These are phyloP conservation scores for Paecilomyces variotii DNA, from an alignment of 2,329 filamentous ascomycete genomes.

Conservation along the genomic window DNA sequence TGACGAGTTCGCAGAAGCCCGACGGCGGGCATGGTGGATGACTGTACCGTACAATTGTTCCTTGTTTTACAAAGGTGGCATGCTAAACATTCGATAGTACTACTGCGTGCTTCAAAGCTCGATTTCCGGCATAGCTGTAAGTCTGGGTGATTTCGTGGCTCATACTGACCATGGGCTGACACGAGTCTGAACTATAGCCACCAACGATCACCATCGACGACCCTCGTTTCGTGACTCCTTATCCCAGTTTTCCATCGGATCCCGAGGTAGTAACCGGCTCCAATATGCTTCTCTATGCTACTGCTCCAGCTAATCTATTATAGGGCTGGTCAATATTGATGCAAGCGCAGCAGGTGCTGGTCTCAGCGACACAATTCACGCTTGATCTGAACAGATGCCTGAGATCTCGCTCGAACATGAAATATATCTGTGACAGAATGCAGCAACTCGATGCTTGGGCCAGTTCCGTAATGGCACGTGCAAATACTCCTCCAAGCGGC, in stretches of 20 bases:
- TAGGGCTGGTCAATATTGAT: conserved; percentile 38
- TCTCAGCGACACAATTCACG: conserved; percentile 35
- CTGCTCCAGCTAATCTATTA: conserved; percentile 8
- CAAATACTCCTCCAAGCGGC: conserved; percentile 21
- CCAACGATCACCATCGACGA: conserved; percentile 38
- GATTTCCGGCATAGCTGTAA: conserved; percentile 37
- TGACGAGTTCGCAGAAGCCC: conserved; percentile 32
- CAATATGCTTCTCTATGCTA: background rate
- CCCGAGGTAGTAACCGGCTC: conserved; percentile 24
- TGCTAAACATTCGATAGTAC: conserved; percentile 22
- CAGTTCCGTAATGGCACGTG: conserved; percentile 25
- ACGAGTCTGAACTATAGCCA: conserved; percentile 18
- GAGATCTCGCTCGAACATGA: conserved; percentile 25
- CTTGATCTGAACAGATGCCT: conserved; percentile 33
- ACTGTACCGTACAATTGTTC: conserved; percentile 24
- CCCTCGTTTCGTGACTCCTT: conserved; percentile 35
- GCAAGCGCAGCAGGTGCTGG: conserved; percentile 35
- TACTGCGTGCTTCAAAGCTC: conserved; percentile 38
- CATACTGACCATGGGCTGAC: conserved; percentile 6
- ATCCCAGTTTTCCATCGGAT: conserved; percentile 32
- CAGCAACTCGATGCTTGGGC: conserved; percentile 35
- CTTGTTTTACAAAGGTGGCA: background rate
- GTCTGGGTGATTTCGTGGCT: conserved; percentile 5
- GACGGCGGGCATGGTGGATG: conserved; percentile 42
- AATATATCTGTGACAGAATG: conserved; percentile 34